Evolutionary conservation across 2,329 filamentous ascomycete genomes (phyloP).

Genomic region (Diaporthe capsici): DNA sequence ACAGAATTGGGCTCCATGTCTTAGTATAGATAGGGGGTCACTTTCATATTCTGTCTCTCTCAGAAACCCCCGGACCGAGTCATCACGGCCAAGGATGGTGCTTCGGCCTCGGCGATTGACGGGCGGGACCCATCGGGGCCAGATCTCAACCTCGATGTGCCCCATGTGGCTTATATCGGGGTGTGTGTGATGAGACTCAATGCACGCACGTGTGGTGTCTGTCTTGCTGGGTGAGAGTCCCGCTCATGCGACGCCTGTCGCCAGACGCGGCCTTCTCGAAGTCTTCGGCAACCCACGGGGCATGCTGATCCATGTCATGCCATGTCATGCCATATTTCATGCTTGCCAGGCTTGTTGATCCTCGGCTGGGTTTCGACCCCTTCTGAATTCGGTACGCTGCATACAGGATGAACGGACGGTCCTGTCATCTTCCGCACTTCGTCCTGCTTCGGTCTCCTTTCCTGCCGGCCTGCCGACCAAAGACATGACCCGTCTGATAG

Average conservation of each 20-base stretch:
- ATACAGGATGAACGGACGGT: conserved; percentile 8
- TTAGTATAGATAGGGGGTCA: not conserved
- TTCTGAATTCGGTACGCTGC: conserved; percentile 19
- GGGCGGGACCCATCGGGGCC: not conserved
- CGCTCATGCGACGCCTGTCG: conserved; percentile 11
- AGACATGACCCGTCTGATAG: not conserved
- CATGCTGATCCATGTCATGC: conserved; percentile 20
- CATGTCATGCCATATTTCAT: conserved; percentile 25
- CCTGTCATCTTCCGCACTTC: conserved; percentile 3
- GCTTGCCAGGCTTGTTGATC: conserved; percentile 33
- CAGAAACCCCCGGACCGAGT: conserved; percentile 19
- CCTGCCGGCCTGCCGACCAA: not conserved
- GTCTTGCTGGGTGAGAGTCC: not conserved
- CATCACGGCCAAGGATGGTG: conserved; percentile 6
- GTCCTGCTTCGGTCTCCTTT: not conserved
- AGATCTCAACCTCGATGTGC: conserved; percentile 22
- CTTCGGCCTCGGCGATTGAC: conserved; percentile 27
- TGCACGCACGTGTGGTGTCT: not conserved
- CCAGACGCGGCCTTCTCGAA: conserved; percentile 27
- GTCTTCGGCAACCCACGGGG: conserved; percentile 1
- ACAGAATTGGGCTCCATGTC: conserved; percentile 1
- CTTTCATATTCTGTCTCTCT: not conserved
- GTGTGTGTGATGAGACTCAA: conserved; percentile 22
- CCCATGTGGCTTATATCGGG: conserved; percentile 12
- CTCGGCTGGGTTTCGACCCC: conserved; percentile 4